Evolutionary conservation across 2,329 filamentous ascomycete species (phyloP), one percentile per base, ranked within the genome.

Genomic region (Fusarium burgessii): DNA sequence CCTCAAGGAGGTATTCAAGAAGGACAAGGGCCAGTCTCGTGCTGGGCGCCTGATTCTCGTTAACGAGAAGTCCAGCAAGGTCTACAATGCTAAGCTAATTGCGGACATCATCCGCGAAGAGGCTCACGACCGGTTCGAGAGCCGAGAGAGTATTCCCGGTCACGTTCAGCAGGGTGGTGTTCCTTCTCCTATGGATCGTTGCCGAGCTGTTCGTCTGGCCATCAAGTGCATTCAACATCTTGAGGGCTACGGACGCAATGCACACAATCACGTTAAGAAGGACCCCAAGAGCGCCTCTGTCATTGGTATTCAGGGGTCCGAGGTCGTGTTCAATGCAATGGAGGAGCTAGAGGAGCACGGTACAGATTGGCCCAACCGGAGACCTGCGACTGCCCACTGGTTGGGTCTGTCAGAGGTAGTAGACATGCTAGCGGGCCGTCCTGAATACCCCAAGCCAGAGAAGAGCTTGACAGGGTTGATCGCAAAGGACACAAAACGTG

Each of bases 51-150:
- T 98, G 68, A 97, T 99, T 71, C 89, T 99, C n/a, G 90, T 97
- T 80, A 98, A 98, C 81, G 96, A 99, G 82, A 95, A 94, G 82
- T 93, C 96, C 10, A 97, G 93, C 77, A 90, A 88, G 76, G 95
- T 95, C 18, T 98, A 98, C 86, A 93, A 88, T 52, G 97, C 96
- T 20, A 94, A 97, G 81, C 89, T 98, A 62, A 95, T 99, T 77
- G 95, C 95, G 36, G 92, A 95, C 78, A 98, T 98, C 82, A 97
- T 99, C 83, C 93, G 93, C 63, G 94, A 97, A 74, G 96, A 98
- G 81, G 93, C 94, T 12, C 91, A 93, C 75, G 94, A 94, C 71
- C 91, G 94, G 18, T 99, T 99, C 78, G 96, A 99, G 81, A 93
- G 93, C 47, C 91, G 95, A 66, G 92, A 96, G 79, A 95, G 93